Conservation (phyloP, 805 yeast species). For the Ogataea ramenticola region DNA sequence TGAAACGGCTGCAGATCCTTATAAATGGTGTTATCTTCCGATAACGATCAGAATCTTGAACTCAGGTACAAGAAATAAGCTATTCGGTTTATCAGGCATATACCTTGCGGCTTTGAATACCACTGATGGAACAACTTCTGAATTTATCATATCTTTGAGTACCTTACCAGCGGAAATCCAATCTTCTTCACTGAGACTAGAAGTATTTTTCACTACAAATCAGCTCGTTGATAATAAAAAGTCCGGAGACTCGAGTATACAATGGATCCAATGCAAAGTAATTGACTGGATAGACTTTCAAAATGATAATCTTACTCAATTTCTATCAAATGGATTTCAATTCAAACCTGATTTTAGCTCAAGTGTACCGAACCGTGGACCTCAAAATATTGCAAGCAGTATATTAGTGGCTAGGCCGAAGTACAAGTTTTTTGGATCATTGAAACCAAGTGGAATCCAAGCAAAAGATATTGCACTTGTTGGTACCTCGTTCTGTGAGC, state of each 20-base stretch:
- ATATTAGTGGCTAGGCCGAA: slow-evolving; percentile 9
- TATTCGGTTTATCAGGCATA: slow-evolving; percentile 15
- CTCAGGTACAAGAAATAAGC: slow-evolving; percentile 4
- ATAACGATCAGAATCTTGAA: slow-evolving; percentile 9
- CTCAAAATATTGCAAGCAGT: slow-evolving; percentile 24
- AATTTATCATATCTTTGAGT: slow-evolving; percentile 10
- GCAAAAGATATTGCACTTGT: background rate
- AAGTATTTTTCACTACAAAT: slow-evolving; percentile 9
- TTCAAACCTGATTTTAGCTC: slow-evolving; percentile 11
- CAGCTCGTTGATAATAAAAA: slow-evolving; percentile 8
- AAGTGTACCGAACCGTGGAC: slow-evolving; percentile 23
- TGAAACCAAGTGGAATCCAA: slow-evolving; percentile 1
- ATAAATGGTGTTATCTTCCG: slow-evolving; percentile 7
- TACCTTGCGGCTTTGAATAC: slow-evolving; percentile 3
- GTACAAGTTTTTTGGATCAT: slow-evolving; percentile 1
- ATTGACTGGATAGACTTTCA: slow-evolving; percentile 1
- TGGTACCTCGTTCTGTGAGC: background rate
- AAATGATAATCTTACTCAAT: background rate
- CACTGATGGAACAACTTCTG: background rate
- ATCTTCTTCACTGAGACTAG: slow-evolving; percentile 4
- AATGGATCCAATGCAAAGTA: slow-evolving; percentile 14
- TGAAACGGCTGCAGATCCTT: background rate
- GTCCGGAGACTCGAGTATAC: slow-evolving; percentile 8
- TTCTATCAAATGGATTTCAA: slow-evolving; percentile 1
- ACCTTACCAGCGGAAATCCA: slow-evolving; percentile 7